Evolutionary conservation across 768 basidiomycete species (phyloP), one percentile per base, ranked within the genome.

Genomic region (Rhodotorula paludigena): DNA sequence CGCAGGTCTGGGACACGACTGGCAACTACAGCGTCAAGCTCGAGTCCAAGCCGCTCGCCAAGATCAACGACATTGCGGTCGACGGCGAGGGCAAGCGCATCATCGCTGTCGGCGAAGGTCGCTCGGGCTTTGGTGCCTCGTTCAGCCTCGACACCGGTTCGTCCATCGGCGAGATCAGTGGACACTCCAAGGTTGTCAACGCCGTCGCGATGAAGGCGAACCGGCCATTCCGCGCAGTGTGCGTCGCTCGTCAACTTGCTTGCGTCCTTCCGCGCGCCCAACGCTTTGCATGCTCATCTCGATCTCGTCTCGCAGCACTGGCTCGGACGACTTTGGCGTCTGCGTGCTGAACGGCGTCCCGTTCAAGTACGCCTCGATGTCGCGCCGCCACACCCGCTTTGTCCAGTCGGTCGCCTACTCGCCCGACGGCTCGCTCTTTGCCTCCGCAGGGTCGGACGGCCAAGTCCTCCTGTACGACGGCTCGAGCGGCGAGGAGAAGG

Each of bases 11-110:
- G 94, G 94, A 98, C 78, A 86, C 85, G 1, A 85, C 89, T 32
- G 89, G 91, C 41, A 86, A 88, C 64, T 90, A 93, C 68, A 87
- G 90, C 68, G 20, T 65, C 65, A 73, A 73, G 51, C 56, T 70
- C 56, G 72, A 73, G 28, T 11, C 63, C 30, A 73, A 70, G 53
- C 65, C 68, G 7, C 48, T 73, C 45, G 60, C 65, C 0, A 41
- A 35, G n/a, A 70, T 73, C 74, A 92, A 92, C 74, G 94, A 98
- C 79, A 83, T 97, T 30, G 87, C 88, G 16, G 96, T 92, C 92
- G 94, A 98, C 75, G 89, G 88, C 2, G 94, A 97, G 78, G 90
- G 89, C 75, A 94, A 96, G 78, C 84, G 94, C 25, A 87, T 98
- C 68, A 89, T 97, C 55, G 90, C 87, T 11, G 93, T 90, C 20